Evolutionary conservation across 2,329 filamentous ascomycete genomes (phyloP).

Genomic region (Acrodontium crateriforme): DNA sequence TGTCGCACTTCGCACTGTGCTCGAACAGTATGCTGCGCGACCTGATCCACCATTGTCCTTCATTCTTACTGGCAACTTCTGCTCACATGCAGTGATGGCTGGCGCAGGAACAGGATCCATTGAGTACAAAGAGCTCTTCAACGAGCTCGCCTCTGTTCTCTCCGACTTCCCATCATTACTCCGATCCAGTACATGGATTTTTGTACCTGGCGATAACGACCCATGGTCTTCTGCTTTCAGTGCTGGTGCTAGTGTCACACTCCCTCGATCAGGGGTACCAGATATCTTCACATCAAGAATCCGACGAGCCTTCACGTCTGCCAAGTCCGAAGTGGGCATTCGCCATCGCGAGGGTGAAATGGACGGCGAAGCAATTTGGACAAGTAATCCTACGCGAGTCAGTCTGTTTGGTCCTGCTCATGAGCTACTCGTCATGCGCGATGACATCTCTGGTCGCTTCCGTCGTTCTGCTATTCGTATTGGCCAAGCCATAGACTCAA

Average conservation of each 20-base stretch:
- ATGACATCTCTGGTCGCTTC: constrained; percentile 70
- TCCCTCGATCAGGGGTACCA: constrained; percentile 62
- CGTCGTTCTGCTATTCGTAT: constrained; percentile 64
- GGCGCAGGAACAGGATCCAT: constrained; percentile 67
- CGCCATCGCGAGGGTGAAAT: constrained; percentile 33
- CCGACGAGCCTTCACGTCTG: constrained; percentile 62
- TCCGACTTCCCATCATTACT: constrained; percentile 73
- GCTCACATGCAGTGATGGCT: constrained; percentile 41
- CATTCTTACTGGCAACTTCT: constrained; percentile 76
- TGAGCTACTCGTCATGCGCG: constrained; percentile 75
- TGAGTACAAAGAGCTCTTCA: constrained; percentile 94
- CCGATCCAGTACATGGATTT: constrained; percentile 69
- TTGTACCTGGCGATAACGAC: constrained; percentile 92
- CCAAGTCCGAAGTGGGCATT: constrained; percentile 54
- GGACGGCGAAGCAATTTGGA: constrained; percentile 69
- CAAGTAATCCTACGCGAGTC: constrained; percentile 71
- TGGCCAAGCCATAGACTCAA: constrained; percentile 32
- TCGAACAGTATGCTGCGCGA: constrained; percentile 59
- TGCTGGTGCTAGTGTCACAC: constrained; percentile 54
- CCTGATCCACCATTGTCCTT: constrained; percentile 56
- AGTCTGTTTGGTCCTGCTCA: constrained; percentile 77
- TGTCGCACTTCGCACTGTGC: constrained; percentile 65
- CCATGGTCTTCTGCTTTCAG: constrained; percentile 87
- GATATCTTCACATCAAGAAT: constrained; percentile 83
- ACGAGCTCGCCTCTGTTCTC: constrained; percentile 68